Percentiles rank a stretch among this genome's conserved stretches.
phyloP scores from a whole-genome alignment of 2,329 filamentous ascomycete genomes.

The Xylariaceae sp. region DNA sequence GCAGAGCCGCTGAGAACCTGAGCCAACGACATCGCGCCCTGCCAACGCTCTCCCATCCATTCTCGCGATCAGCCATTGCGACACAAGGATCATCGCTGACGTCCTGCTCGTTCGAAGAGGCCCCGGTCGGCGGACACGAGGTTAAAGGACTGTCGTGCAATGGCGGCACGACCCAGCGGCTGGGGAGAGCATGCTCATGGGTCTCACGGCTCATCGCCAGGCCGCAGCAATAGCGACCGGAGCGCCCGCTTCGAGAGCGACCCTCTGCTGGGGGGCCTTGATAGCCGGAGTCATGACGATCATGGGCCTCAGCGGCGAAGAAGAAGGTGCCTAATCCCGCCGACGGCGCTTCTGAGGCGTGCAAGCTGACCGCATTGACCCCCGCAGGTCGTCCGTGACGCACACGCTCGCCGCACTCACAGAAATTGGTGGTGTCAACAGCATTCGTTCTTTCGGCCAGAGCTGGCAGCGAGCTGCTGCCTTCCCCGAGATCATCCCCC shows the following conservation, averaged over 20 bases:
- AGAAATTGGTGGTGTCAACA: conserved; percentile 85
- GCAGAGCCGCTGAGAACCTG: too few relatives aligned
- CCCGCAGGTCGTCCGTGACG: conserved; percentile 50
- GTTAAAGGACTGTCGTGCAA: too few relatives aligned
- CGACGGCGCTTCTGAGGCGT: not conserved
- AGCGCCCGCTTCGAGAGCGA: conserved; percentile 37
- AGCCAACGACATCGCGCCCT: too few relatives aligned
- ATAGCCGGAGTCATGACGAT: conserved; percentile 26
- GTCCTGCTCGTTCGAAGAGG: too few relatives aligned
- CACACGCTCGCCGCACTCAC: conserved; percentile 49
- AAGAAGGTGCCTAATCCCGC: conserved; percentile 25
- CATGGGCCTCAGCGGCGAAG: conserved; percentile 23
- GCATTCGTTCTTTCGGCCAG: conserved; percentile 84
- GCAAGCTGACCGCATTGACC: conserved; percentile 6
- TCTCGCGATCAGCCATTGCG: too few relatives aligned
- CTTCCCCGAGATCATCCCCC: conserved; percentile 81
- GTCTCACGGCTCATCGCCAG: too few relatives aligned
- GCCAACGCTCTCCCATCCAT: too few relatives aligned
- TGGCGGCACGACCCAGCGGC: too few relatives aligned
- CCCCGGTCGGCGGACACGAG: too few relatives aligned
- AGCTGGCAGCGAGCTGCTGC: conserved; percentile 87
- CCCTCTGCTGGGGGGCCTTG: conserved; percentile 35
- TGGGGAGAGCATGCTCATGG: too few relatives aligned
- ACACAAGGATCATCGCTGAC: too few relatives aligned
- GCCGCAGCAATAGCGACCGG: conserved; percentile 25